These are phyloP conservation scores for Perkinsus marinus DNA, from an alignment of 169 alveolate species.

Conservation along the genomic window DNA sequence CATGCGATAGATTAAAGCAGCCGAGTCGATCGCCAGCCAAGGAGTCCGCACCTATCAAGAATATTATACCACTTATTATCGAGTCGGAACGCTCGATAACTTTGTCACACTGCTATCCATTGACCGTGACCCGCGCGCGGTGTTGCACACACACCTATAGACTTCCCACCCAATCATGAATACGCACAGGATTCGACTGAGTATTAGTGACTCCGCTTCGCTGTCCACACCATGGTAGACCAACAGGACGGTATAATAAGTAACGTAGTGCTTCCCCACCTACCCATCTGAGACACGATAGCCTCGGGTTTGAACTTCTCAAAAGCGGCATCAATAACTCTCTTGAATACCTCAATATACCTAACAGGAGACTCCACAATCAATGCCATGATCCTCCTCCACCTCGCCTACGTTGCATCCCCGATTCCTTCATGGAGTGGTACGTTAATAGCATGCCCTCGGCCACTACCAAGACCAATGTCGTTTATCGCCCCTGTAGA, in stretches of 20 bases:
- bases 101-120: too few species aligned
- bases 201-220: too few species aligned
- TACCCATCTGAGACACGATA: constrained; percentile 44
- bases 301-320: constrained; percentile 69
- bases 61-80: too few species aligned
- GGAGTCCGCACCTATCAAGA: constrained; percentile 66
- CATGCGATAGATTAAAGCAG: constrained; percentile 73
- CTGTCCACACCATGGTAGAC: too few species aligned
- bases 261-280: neutral
- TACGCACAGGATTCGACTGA: too few species aligned
- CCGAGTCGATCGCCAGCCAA: constrained; percentile 88
- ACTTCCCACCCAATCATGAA: too few species aligned
- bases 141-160: too few species aligned
- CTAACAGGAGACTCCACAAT: neutral
- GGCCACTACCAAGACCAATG: constrained; percentile 83
- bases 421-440: constrained; percentile 95
- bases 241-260: neutral
- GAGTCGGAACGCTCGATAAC: too few species aligned
- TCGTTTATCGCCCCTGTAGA: constrained; percentile 94
- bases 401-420: constrained; percentile 84
- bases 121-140: too few species aligned
- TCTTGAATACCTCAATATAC: constrained; percentile 46
- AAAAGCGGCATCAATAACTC: constrained; percentile 58
- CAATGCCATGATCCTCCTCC: neutral
- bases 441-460: constrained; percentile 84